Evolutionary conservation across 768 basidiomycete genomes (phyloP).

Genomic region (Phaeotremella fagi): DNA sequence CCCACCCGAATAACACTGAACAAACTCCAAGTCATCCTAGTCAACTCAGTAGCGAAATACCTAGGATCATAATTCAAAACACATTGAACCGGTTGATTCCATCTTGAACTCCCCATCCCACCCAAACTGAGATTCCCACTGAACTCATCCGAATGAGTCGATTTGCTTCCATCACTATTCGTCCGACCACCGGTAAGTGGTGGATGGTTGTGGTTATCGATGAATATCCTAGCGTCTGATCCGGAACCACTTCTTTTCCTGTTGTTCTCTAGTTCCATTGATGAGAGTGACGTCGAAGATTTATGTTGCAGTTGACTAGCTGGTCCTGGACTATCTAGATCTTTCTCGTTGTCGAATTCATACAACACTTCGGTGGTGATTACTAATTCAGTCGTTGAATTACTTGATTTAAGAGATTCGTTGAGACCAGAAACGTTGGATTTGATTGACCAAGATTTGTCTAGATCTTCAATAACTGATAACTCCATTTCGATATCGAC

Average conservation of each 20-base stretch:
- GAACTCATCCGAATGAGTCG: not conserved
- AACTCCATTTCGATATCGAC: conserved; percentile 27
- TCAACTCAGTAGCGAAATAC: conserved; percentile 81
- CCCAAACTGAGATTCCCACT: not conserved
- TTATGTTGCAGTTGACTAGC: not conserved
- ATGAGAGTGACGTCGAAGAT: not conserved
- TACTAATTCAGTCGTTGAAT: conserved; percentile 10
- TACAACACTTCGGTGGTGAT: conserved; percentile 16
- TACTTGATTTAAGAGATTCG: not conserved
- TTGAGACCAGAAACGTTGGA: not conserved
- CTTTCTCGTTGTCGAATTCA: conserved; percentile 9
- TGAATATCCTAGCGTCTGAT: not conserved
- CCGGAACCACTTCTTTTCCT: not conserved
- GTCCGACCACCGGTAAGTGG: not conserved
- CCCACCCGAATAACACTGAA: conserved; percentile 72
- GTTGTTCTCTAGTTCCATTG: not conserved
- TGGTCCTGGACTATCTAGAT: not conserved
- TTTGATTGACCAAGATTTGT: conserved; percentile 36
- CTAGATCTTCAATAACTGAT: conserved; percentile 29
- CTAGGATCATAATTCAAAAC: conserved; percentile 19
- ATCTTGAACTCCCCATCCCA: not conserved
- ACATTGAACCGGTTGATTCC: not conserved
- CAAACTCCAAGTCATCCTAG: conserved; percentile 62
- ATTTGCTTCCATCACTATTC: not conserved
- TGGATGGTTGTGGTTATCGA: no score